phyloP scores from a whole-genome alignment of 305 asterid genomes.

The Fraxinus paxiana region DNA sequence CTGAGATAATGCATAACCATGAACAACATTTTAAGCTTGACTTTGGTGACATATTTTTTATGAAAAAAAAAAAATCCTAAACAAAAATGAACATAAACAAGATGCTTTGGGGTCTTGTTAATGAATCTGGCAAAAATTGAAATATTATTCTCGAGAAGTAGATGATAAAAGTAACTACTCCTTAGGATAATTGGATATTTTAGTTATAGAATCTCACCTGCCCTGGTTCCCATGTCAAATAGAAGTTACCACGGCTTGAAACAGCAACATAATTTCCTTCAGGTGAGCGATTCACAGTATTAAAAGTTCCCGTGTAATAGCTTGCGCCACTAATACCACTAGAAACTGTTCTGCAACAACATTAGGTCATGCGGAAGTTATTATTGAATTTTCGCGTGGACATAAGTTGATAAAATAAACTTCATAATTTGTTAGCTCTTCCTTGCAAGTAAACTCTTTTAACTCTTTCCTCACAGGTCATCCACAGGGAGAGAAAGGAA shows the following conservation, averaged over 20 bases:
- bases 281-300: slow-evolving; percentile 84
- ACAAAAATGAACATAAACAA: not conserved
- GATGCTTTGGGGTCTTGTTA: not conserved
- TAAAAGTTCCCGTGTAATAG: slow-evolving; percentile 92
- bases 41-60: slow-evolving; percentile 14
- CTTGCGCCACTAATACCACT: slow-evolving; percentile 99
- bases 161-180: not conserved
- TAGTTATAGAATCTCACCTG: slow-evolving; percentile 52
- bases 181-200: not conserved
- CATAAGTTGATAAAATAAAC: not conserved
- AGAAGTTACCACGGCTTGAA: slow-evolving; percentile 99
- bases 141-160: not conserved
- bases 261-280: slow-evolving; percentile 96
- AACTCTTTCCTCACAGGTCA: not conserved
- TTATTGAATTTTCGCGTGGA: not conserved
- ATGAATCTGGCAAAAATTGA: not conserved
- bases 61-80: not conserved
- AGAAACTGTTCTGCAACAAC: slow-evolving; percentile 87
- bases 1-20: slow-evolving; percentile 36
- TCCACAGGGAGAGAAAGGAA: not conserved
- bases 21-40: slow-evolving; percentile 13
- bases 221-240: slow-evolving; percentile 97
- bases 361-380: slow-evolving; percentile 25
- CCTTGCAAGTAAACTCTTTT: not conserved
- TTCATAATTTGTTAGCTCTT: not conserved